Evolutionary conservation across 2,329 filamentous ascomycete species (phyloP).

Genomic region (Aspergillus vadensis): DNA sequence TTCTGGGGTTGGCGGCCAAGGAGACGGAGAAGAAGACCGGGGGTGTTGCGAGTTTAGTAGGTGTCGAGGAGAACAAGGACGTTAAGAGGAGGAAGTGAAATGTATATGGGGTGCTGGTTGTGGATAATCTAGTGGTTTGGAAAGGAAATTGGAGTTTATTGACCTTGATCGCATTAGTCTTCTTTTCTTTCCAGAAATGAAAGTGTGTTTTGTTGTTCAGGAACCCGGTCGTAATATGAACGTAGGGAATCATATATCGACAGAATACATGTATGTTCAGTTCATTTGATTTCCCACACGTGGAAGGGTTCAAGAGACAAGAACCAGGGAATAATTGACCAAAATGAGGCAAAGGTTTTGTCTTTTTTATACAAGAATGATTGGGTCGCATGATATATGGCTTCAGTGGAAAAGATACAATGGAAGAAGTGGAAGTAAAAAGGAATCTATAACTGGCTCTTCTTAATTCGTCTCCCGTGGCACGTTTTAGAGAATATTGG

Average conservation of each 20-base stretch:
- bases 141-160: neutral
- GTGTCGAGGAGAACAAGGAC: slow-evolving; percentile 14
- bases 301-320: neutral
- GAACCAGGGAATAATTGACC: neutral
- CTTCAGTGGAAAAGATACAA: neutral
- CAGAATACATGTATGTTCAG: neutral
- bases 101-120: neutral
- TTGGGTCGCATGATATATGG: neutral
- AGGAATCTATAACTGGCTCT: slow-evolving; percentile 18
- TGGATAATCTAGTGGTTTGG: neutral
- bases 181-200: neutral
- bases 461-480: slow-evolving; percentile 14
- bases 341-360: neutral
- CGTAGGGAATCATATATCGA: neutral
- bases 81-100: slow-evolving; percentile 20
- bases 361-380: neutral
- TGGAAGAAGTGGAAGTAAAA: slow-evolving; percentile 6
- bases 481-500: slow-evolving; percentile 2
- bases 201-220: neutral
- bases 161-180: neutral
- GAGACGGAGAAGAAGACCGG: slow-evolving; percentile 38
- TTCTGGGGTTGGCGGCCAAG: slow-evolving; percentile 54
- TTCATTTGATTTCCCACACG: neutral
- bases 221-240: neutral
- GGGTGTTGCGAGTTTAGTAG: slow-evolving; percentile 25